These are phyloP conservation scores for Diaporthe longicolla DNA, from an alignment of 2,329 filamentous ascomycete species.

Conservation along the genomic window DNA sequence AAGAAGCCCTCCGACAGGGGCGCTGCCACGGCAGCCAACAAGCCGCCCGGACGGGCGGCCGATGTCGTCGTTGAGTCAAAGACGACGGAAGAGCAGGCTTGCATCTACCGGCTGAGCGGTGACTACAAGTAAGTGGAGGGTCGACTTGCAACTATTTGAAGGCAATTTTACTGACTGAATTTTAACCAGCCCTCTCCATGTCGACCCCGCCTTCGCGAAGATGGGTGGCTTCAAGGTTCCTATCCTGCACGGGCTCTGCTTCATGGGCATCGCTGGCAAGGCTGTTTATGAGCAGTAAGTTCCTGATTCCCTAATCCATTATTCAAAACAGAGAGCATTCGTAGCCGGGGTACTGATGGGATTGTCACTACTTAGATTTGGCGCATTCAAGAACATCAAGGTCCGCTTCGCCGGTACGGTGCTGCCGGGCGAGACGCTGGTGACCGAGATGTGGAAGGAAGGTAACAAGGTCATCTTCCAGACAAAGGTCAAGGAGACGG, in stretches of 20 bases:
- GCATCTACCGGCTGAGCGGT: conserved; percentile 91
- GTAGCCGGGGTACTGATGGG: not conserved
- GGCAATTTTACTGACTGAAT: not conserved
- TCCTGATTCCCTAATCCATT: not conserved
- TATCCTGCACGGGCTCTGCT: conserved; percentile 97
- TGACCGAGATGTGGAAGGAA: conserved; percentile 96
- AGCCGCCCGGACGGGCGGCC: conserved; percentile 80
- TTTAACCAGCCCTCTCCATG: conserved; percentile 81
- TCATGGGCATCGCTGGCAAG: conserved; percentile 92
- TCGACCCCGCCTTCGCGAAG: conserved; percentile 94
- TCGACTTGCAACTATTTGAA: not conserved
- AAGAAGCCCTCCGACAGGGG: conserved; percentile 84
- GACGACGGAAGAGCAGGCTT: conserved; percentile 92
- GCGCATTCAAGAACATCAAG: conserved; percentile 90
- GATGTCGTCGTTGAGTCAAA: conserved; percentile 88
- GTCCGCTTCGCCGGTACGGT: conserved; percentile 91
- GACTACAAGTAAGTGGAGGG: conserved; percentile 79
- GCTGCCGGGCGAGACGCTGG: conserved; percentile 87
- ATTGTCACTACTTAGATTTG: conserved; percentile 63
- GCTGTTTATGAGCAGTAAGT: conserved; percentile 80
- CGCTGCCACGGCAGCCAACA: conserved; percentile 83
- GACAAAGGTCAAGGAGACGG: conserved; percentile 91
- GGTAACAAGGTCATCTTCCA: conserved; percentile 85
- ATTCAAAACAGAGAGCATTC: not conserved
- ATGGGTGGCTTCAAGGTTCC: conserved; percentile 94